Base-by-base conservation (phyloP, 2,329 filamentous ascomycete species). In the Zymoseptoria tritici region DNA sequence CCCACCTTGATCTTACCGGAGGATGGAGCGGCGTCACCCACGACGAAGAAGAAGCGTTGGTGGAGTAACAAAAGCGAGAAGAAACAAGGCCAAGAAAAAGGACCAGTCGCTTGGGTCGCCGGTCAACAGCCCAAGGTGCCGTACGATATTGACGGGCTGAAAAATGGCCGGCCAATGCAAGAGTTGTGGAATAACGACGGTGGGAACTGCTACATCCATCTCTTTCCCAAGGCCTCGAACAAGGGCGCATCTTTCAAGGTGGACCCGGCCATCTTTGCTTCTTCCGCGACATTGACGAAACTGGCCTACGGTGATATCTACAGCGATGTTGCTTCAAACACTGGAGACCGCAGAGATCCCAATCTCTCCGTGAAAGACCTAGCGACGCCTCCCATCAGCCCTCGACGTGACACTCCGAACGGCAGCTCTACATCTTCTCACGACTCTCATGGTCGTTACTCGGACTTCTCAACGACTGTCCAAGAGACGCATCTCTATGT, bases 121-220 rank as follows among this genome's bases (percentile, higher is more conserved):
- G 83, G 83, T 7, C 75, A 85, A 64, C 76, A 79, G 51, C 80
- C 83, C 61, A 81, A 81, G 66, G 74, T 83, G 24, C 72, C 79
- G 3, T 87, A 85, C 64, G 82, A 84, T 65, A 61, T 83, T 55
- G 73, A 75, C 2, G 75, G 76, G 29, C 65, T 86, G 62, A 62
- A 80, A 22, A 75, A 76, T 57, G 83, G 79, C 49, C 77, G 82
- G 60, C 81, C 78, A 72, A 80, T 84, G 16, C 69, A 76, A 5
- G 85, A 87, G 66, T 71, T 87, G 8, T 87, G 85, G 85, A 82
- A 85, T 64, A 81, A 84, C 3, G 60, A 60, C 4, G 70, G 79
- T 53, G 84, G 81, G n/a, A 83, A 86, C 69, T 85, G 83, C 13
- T 78, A 80, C 61, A 77, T 87, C n/a, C 83, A 86, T 66, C 76